phyloP scores from a whole-genome alignment of 768 basidiomycete species.

The Goffeauzyma gilvescens region DNA sequence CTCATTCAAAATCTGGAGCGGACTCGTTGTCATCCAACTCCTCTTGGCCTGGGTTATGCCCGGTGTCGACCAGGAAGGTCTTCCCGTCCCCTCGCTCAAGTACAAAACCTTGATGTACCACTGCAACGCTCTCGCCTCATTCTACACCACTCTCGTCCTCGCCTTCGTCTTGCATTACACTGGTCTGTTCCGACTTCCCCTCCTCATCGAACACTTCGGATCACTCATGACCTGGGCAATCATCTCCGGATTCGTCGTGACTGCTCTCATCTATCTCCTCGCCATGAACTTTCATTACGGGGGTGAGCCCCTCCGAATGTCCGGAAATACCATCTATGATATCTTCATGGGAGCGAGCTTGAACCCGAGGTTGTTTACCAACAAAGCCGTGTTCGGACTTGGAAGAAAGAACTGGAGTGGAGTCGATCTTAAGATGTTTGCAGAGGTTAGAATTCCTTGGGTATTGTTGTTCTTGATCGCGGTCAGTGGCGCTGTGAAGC shows the following conservation, averaged over 20 bases:
- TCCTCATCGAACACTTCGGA: slow-evolving; percentile 91
- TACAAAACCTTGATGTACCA: slow-evolving; percentile 90
- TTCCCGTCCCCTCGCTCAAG: slow-evolving; percentile 81
- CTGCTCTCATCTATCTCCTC: slow-evolving; percentile 60
- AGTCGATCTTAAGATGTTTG: slow-evolving; percentile 97
- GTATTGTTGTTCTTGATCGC: slow-evolving; percentile 83
- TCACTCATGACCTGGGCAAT: slow-evolving; percentile 88
- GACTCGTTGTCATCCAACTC: slow-evolving; percentile 73
- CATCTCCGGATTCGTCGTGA: slow-evolving; percentile 69
- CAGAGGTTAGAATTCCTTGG: slow-evolving; percentile 93
- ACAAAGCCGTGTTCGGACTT: not conserved
- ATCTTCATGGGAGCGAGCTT: slow-evolving; percentile 90
- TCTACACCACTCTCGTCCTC: slow-evolving; percentile 65
- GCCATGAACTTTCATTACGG: slow-evolving; percentile 44
- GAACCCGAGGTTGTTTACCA: slow-evolving; percentile 56
- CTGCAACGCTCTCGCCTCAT: slow-evolving; percentile 75
- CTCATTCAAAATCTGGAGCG: slow-evolving; percentile 76
- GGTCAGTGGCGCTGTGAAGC: slow-evolving; percentile 82
- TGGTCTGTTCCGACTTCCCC: slow-evolving; percentile 70
- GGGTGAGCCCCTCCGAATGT: slow-evolving; percentile 74
- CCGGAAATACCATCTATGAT: slow-evolving; percentile 84
- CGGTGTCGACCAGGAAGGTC: slow-evolving; percentile 73
- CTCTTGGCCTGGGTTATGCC: slow-evolving; percentile 77
- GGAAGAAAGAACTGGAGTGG: slow-evolving; percentile 36
- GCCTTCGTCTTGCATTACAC: slow-evolving; percentile 57